Conservation (phyloP, 2,329 filamentous ascomycete genomes). For the Epichloe elymi region DNA sequence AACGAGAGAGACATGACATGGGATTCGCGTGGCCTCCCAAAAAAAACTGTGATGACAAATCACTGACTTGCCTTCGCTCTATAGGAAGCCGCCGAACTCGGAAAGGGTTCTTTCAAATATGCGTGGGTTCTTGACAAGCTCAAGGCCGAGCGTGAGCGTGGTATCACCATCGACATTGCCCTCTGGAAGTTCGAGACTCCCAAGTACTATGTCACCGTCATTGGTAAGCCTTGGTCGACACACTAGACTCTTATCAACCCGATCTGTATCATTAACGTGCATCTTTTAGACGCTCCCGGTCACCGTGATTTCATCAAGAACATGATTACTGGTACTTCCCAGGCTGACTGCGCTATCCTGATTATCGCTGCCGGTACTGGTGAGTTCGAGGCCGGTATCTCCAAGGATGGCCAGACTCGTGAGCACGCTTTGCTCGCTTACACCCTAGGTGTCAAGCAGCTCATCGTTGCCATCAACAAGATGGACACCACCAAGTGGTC, state of each 20-base stretch:
- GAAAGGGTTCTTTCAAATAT: slow-evolving; percentile 99
- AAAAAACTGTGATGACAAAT: neutral
- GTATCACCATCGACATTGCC: slow-evolving; percentile 99
- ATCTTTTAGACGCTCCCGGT: slow-evolving; percentile 69
- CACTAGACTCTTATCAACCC: no score
- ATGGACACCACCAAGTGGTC: slow-evolving; percentile 99
- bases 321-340: slow-evolving; percentile 99
- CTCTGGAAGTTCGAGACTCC: slow-evolving; percentile 99
- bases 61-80: slow-evolving; percentile 8
- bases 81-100: slow-evolving; percentile 95
- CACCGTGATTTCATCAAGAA: slow-evolving; percentile 99
- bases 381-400: slow-evolving; percentile 99
- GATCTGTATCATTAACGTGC: neutral
- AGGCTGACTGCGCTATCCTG: slow-evolving; percentile 99
- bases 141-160: slow-evolving; percentile 97
- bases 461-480: slow-evolving; percentile 99
- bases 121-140: slow-evolving; percentile 99
- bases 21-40: neutral
- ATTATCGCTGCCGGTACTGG: slow-evolving; percentile 99
- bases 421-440: slow-evolving; percentile 99
- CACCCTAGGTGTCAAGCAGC: slow-evolving; percentile 99
- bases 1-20: neutral
- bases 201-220: slow-evolving; percentile 97
- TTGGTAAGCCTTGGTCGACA: slow-evolving; percentile 42
- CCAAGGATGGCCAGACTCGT: slow-evolving; percentile 99